These are phyloP conservation scores for Senna siamea DNA, from an alignment of 306 rosid species.

Conservation along the genomic window DNA sequence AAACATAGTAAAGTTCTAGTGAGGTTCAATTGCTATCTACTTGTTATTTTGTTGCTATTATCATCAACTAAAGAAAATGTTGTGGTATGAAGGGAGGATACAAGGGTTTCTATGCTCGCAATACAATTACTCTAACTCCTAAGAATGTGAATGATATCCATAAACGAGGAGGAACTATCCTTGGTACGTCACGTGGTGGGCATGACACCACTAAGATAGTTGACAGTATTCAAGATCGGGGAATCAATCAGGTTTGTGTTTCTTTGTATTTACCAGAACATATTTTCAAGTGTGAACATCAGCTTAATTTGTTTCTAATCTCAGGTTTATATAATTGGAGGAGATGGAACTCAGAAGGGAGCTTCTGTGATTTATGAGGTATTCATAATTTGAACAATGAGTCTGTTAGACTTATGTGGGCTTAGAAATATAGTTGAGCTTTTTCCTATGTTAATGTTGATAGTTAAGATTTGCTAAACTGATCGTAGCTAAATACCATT, in stretches of 20 bases:
- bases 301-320: conserved; percentile 16
- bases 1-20: neutral
- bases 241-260: conserved; percentile 81
- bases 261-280: conserved; percentile 16
- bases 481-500: conserved; percentile 14
- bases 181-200: conserved; percentile 96
- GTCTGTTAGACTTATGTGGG: neutral
- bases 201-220: conserved; percentile 87
- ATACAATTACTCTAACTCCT: conserved; percentile 70
- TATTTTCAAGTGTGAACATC: conserved; percentile 2
- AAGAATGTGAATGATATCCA: conserved; percentile 90
- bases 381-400: conserved; percentile 23
- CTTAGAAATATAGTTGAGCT: conserved; percentile 1
- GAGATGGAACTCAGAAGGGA: conserved; percentile 98
- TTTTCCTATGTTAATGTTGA: too few species aligned
- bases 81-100: conserved; percentile 84
- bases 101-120: conserved; percentile 88
- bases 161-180: conserved; percentile 92
- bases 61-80: conserved; percentile 11
- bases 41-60: conserved; percentile 11
- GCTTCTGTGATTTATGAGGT: conserved; percentile 91
- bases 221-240: conserved; percentile 93
- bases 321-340: conserved; percentile 97
- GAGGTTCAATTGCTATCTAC: neutral
- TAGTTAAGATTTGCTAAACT: conserved; percentile 16